Conservation (phyloP, 768 basidiomycete species). For the Lentinus tigrinus region DNA sequence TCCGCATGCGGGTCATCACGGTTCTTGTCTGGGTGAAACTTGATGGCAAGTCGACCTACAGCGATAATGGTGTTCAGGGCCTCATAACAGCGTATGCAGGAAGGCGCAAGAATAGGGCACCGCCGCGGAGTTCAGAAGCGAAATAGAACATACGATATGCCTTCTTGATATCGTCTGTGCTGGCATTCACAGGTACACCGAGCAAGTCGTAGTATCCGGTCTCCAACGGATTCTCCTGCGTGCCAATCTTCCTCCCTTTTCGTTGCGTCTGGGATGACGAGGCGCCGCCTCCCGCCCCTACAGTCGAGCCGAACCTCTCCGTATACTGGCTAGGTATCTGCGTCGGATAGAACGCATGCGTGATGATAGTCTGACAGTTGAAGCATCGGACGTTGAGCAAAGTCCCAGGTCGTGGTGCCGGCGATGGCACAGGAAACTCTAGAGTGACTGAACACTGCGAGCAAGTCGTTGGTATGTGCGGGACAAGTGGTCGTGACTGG, state of each 20-base stretch:
- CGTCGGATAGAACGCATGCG: constrained; percentile 66
- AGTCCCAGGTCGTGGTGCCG: constrained; percentile 53
- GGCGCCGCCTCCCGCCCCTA: constrained; percentile 1
- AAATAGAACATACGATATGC: constrained; percentile 66
- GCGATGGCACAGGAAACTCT: constrained; percentile 68
- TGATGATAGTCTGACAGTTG: constrained; percentile 56
- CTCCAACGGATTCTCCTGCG: constrained; percentile 84
- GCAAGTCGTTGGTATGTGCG: constrained; percentile 68
- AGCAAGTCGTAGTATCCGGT: constrained; percentile 90
- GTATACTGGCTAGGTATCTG: constrained; percentile 44
- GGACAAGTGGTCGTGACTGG: constrained; percentile 63
- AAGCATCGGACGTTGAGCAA: constrained; percentile 71
- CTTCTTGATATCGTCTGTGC: constrained; percentile 85
- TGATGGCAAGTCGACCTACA: constrained; percentile 79
- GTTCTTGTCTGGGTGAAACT: constrained; percentile 92
- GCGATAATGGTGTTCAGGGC: background rate
- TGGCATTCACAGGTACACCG: constrained; percentile 71
- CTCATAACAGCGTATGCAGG: background rate
- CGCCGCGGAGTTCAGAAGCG: background rate
- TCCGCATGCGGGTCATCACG: constrained; percentile 82
- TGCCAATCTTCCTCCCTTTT: constrained; percentile 79
- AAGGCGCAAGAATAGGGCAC: background rate
- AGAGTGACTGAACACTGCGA: constrained; percentile 51
- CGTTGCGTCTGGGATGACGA: constrained; percentile 25
- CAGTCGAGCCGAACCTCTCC: constrained; percentile 1